Evolutionary conservation across 371 early-diverging fungal species (phyloP).

Genomic region (Entomophthora muscae): DNA sequence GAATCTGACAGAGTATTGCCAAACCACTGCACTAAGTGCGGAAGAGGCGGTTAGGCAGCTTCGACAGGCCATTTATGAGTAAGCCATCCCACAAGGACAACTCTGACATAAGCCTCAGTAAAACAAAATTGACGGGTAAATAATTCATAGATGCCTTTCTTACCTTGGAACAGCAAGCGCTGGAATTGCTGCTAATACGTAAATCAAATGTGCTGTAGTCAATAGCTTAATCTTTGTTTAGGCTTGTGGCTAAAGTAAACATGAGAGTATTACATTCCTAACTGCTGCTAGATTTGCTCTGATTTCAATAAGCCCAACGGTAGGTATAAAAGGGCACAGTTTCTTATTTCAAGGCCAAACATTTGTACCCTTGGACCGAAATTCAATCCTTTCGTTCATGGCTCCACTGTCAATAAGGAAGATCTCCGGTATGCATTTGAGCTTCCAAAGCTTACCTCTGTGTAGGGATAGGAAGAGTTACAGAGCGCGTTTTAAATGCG

Average conservation of each 20-base stretch:
- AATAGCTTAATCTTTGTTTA: too few species aligned
- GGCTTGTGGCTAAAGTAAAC: neutral
- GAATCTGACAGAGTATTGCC: slow-evolving; percentile 2
- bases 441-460: neutral
- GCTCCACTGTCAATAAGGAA: slow-evolving; percentile 3
- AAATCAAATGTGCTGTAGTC: too few species aligned
- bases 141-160: too few species aligned
- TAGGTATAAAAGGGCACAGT: neutral
- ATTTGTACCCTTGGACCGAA: neutral
- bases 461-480: slow-evolving; percentile 6
- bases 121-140: slow-evolving; percentile 4
- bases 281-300: neutral
- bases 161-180: slow-evolving; percentile 7
- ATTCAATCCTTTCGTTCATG: neutral
- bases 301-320: slow-evolving; percentile 7
- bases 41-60: neutral
- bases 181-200: slow-evolving; percentile 2
- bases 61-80: slow-evolving; percentile 2
- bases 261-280: too few species aligned
- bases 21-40: neutral
- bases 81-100: too few species aligned
- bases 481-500: slow-evolving; percentile 4
- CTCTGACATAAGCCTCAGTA: too few species aligned
- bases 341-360: neutral
- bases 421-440: neutral